A percentile compares a stretch with the other conserved stretches of the same genome.
phyloP scores from a whole-genome alignment of 768 basidiomycete species.

The Mrakia gelida region DNA sequence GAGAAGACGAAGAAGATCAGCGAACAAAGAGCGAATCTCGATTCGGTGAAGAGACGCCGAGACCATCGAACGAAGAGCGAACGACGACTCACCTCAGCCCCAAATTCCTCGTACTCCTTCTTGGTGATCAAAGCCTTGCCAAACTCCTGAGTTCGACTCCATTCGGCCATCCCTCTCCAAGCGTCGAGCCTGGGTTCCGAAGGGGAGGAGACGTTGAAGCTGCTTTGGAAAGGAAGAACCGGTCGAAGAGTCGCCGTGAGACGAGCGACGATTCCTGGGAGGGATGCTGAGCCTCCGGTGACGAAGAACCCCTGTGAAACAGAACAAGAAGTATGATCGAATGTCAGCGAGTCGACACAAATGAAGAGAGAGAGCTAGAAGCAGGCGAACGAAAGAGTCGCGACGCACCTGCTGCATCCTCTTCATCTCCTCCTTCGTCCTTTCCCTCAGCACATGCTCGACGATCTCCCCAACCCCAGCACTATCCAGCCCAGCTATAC shows the following conservation, averaged over 20 bases:
- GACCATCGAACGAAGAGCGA: background rate
- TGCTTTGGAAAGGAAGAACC: conserved; percentile 75
- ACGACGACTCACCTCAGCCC: conserved; percentile 54
- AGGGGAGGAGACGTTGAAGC: conserved; percentile 61
- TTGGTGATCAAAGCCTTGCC: conserved; percentile 58
- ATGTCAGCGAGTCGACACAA: background rate
- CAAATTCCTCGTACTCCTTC: conserved; percentile 85
- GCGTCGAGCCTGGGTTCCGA: conserved; percentile 67
- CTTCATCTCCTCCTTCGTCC: conserved; percentile 62
- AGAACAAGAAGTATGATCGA: background rate
- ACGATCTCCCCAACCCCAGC: conserved; percentile 91
- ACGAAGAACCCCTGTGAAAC: conserved; percentile 73
- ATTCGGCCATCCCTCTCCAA: conserved; percentile 87
- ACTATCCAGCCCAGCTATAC: conserved; percentile 90
- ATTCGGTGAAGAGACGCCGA: background rate
- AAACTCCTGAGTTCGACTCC: conserved; percentile 47
- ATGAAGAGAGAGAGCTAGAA: background rate
- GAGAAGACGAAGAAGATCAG: background rate
- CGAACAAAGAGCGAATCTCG: background rate
- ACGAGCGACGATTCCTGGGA: conserved; percentile 64
- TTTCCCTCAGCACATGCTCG: conserved; percentile 72
- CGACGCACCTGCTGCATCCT: conserved; percentile 67
- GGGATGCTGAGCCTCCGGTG: conserved; percentile 72
- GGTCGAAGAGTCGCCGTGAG: conserved; percentile 73
- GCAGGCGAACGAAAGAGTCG: background rate